Base-by-base conservation (phyloP, 2,329 filamentous ascomycete genomes). In the Cadophora malorum region DNA sequence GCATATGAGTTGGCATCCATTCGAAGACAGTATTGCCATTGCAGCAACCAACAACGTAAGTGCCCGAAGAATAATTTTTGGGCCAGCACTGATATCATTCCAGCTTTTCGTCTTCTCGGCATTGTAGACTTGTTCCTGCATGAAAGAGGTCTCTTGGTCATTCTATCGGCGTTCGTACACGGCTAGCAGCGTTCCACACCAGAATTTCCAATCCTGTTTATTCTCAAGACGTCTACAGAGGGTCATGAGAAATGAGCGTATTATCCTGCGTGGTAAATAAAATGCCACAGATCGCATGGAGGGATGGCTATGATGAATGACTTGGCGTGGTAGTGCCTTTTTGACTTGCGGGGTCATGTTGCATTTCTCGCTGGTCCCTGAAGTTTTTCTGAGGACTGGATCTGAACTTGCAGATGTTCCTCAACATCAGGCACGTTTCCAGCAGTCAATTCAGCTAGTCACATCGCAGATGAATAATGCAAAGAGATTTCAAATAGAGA, bases 1-100 rank as follows among this genome's bases (percentile, higher is more conserved):
- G 79, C 96, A 99, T 81, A 99, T 99, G 96, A 98, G 95, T 83
- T 99, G 96, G 96, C 96, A 99, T 89, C 96, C 96, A 60, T 97
- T 96, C 77, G 96, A 99, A 82, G 95, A 99, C 83, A 98, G 95
- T 83, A 99, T 99, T 82, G 96, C 96, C 67, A 99, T 99, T 84
- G 96, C 96, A 75, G 96, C 96, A 69, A 99, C 96, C 72, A 99
- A 99, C 86, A 99, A 99, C 82, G 96, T 98, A 83, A 91, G 95
- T 85, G 5, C 8, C 9, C 10, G 52, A 19, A 16, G 2, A 19
- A 28, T 23, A 14, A 9, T 10, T 2, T 19, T 1, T 28, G 41
- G 21, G 31, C 4, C 10, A 28, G 16, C 63, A 49, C 70, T 76
- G 65, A 75, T 68, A 63, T 47, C 31, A 41, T 12, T 14, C 31